Conservation (phyloP, 2,329 filamentous ascomycete species). For the Dothidotthia symphoricarpi region DNA sequence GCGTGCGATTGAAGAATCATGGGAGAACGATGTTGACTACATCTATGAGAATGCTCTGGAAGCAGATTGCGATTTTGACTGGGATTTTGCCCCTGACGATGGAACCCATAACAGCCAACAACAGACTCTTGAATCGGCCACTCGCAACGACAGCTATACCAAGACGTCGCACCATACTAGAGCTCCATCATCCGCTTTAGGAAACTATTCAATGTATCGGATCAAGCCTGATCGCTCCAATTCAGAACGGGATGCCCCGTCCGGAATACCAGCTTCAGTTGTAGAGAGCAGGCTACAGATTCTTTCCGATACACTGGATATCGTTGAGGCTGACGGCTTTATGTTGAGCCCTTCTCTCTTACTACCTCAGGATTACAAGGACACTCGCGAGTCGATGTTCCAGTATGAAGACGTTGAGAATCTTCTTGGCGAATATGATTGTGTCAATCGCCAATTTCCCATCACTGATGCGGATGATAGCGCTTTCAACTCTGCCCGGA, state of each 20-base stretch:
- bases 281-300: conserved; percentile 28
- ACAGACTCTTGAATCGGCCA: conserved; percentile 3
- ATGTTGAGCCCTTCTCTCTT: conserved; percentile 41
- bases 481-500: conserved; percentile 46
- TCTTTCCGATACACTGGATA: conserved; percentile 28
- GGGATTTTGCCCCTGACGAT: conserved; percentile 45
- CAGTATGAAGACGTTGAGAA: conserved; percentile 43
- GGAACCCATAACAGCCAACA: conserved; percentile 37
- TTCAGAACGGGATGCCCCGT: conserved; percentile 37
- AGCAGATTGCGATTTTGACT: conserved; percentile 61
- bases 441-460: conserved; percentile 49
- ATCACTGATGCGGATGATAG: conserved; percentile 44
- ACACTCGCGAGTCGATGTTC: conserved; percentile 27
- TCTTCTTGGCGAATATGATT: conserved; percentile 44
- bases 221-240: too few relatives aligned
- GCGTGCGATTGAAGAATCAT: conserved; percentile 47
- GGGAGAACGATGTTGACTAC: conserved; percentile 64
- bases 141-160: conserved; percentile 1
- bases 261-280: conserved; percentile 37
- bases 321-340: conserved; percentile 34
- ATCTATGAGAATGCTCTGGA: conserved; percentile 62
- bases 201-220: too few relatives aligned
- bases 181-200: too few relatives aligned
- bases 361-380: conserved; percentile 37
- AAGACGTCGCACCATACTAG: too few relatives aligned